Evolutionary conservation across 352 stramenopile species (phyloP).

Genomic region (Plasmopara muralis): DNA sequence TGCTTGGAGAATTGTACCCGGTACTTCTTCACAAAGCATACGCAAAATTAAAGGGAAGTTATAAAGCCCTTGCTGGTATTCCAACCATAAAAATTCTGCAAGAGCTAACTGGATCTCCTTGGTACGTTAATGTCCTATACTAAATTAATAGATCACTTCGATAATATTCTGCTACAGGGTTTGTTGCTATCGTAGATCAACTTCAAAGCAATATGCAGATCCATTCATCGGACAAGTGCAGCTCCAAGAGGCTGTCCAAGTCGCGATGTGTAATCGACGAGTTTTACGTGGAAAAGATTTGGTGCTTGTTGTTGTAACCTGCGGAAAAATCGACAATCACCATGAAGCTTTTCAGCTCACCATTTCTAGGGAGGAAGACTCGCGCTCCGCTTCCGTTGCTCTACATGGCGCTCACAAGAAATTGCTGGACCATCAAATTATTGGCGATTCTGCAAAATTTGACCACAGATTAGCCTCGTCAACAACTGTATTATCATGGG

Average conservation of each 20-base stretch:
- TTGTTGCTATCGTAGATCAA: constrained; percentile 10
- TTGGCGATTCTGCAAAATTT: constrained; percentile 3
- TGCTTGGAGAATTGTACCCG: constrained; percentile 28
- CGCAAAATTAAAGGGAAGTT: constrained; percentile 47
- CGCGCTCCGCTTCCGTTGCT: constrained; percentile 2
- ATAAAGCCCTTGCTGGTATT: constrained; percentile 15
- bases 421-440: constrained; percentile 5
- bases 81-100: constrained; percentile 29
- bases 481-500: constrained; percentile 16
- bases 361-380: constrained; percentile 8
- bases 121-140: constrained; percentile 18
- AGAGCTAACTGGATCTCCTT: constrained; percentile 41
- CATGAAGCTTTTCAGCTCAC: constrained; percentile 26
- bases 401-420: constrained; percentile 7
- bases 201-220: not conserved
- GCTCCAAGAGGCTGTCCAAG: constrained; percentile 7
- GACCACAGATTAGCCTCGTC: constrained; percentile 6
- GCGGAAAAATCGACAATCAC: constrained; percentile 19
- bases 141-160: not conserved
- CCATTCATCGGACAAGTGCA: constrained; percentile 2
- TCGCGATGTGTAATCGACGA: not conserved
- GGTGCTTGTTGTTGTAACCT: constrained; percentile 23
- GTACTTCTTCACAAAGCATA: constrained; percentile 52
- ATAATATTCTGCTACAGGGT: constrained; percentile 11
- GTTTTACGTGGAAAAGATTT: not conserved